Percentiles rank a stretch among this genome's conserved stretches.
phyloP scores from a whole-genome alignment of 257 asterid species.

The Hygrophila difformis region DNA sequence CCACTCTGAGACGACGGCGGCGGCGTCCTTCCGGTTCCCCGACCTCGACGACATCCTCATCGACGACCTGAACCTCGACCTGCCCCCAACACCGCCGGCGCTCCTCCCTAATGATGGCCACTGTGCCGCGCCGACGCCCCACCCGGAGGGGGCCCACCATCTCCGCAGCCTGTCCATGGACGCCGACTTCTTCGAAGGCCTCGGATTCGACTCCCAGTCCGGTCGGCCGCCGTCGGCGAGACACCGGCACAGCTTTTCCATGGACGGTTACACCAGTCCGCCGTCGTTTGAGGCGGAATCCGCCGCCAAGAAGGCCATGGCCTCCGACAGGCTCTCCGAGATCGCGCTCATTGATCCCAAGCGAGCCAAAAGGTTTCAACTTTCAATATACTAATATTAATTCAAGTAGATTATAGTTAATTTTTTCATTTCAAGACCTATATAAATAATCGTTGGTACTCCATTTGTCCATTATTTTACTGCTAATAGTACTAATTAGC shows the following conservation, averaged over 20 bases:
- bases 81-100: conserved; percentile 26
- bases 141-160: conserved; percentile 26
- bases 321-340: too few relatives aligned
- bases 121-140: conserved; percentile 19
- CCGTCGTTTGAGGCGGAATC: not conserved
- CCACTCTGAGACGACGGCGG: conserved; percentile 67
- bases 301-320: too few relatives aligned
- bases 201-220: conserved; percentile 13
- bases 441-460: too few relatives aligned
- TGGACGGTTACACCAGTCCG: not conserved
- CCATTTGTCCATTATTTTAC: too few relatives aligned
- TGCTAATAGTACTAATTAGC: too few relatives aligned
- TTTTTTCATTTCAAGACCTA: too few relatives aligned
- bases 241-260: conserved; percentile 5
- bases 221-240: not conserved
- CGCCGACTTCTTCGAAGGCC: conserved; percentile 24
- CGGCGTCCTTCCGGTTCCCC: conserved; percentile 57
- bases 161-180: conserved; percentile 54
- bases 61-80: conserved; percentile 42
- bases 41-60: conserved; percentile 50
- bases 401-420: too few relatives aligned
- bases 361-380: too few relatives aligned
- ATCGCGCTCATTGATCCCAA: too few relatives aligned
- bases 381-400: too few relatives aligned
- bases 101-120: conserved; percentile 22